Conservation (phyloP, 192 early-diverging fungal genomes). For the Coemansia sp. region DNA sequence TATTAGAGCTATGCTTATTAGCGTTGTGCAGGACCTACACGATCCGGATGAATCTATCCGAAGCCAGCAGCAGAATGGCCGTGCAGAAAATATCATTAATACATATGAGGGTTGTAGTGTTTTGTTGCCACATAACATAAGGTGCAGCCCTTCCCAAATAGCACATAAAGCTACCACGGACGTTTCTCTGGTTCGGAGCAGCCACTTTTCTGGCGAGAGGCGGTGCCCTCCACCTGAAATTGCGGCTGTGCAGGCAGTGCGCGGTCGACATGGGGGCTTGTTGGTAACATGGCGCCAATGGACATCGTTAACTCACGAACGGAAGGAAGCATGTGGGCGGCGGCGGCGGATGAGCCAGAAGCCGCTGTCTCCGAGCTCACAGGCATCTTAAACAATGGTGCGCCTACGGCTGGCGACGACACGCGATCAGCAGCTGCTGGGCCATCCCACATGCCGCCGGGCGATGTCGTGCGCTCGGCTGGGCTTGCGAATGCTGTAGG, state of each 20-base stretch:
- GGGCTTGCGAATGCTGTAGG: constrained; percentile 15
- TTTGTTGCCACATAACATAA: no score
- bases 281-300: constrained; percentile 33
- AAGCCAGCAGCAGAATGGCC: no score
- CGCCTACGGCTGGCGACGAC: constrained; percentile 8
- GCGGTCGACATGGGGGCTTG: constrained; percentile 20
- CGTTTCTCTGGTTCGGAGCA: constrained; percentile 16
- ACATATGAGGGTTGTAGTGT: no score
- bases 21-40: no score
- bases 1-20: no score
- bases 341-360: constrained; percentile 17
- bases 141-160: no score
- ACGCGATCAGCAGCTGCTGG: constrained; percentile 7
- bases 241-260: constrained; percentile 1
- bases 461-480: constrained; percentile 20
- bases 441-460: constrained; percentile 18
- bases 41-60: no score
- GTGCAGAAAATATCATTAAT: no score
- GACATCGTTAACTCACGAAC: constrained; percentile 51
- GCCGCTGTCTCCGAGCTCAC: constrained; percentile 14
- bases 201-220: neutral
- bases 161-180: constrained; percentile 29
- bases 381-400: constrained; percentile 4
- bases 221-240: neutral
- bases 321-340: constrained; percentile 37